These are phyloP conservation scores for Hymenoscyphus scutula DNA, from an alignment of 2,329 filamentous ascomycete genomes.

Conservation along the genomic window DNA sequence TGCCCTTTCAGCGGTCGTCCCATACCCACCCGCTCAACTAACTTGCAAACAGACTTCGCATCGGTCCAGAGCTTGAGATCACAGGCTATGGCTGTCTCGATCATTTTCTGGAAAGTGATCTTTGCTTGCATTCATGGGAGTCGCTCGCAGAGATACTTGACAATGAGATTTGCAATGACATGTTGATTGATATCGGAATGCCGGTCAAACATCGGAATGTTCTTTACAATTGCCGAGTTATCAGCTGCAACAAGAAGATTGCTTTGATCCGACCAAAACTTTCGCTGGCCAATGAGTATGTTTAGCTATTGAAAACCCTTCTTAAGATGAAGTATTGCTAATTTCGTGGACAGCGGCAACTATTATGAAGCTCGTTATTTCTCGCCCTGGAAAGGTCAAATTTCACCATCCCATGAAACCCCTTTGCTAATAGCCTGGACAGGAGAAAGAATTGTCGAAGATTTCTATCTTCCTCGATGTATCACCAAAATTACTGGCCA, in stretches of 20 bases:
- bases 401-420: slow-evolving; percentile 44
- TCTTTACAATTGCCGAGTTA: slow-evolving; percentile 65
- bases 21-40: neutral
- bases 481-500: slow-evolving; percentile 43
- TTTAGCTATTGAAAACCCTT: neutral
- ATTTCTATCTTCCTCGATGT: slow-evolving; percentile 61
- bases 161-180: slow-evolving; percentile 60
- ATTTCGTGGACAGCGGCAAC: slow-evolving; percentile 47
- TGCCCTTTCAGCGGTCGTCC: neutral
- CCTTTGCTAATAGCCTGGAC: slow-evolving; percentile 63
- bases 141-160: slow-evolving; percentile 59
- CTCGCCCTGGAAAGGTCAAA: slow-evolving; percentile 51
- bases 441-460: slow-evolving; percentile 55
- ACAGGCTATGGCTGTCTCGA: slow-evolving; percentile 61
- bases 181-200: slow-evolving; percentile 63
- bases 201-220: slow-evolving; percentile 61
- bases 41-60: slow-evolving; percentile 33
- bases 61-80: slow-evolving; percentile 46
- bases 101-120: slow-evolving; percentile 44
- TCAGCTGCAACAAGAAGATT: slow-evolving; percentile 64
- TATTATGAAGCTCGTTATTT: slow-evolving; percentile 62
- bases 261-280: slow-evolving; percentile 71
- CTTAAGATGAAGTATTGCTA: neutral
- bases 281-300: slow-evolving; percentile 61
- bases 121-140: slow-evolving; percentile 60